Evolutionary conservation across 305 asterid species (phyloP), one percentile per base, ranked within the genome.

Genomic region (Petunia hybrid): DNA sequence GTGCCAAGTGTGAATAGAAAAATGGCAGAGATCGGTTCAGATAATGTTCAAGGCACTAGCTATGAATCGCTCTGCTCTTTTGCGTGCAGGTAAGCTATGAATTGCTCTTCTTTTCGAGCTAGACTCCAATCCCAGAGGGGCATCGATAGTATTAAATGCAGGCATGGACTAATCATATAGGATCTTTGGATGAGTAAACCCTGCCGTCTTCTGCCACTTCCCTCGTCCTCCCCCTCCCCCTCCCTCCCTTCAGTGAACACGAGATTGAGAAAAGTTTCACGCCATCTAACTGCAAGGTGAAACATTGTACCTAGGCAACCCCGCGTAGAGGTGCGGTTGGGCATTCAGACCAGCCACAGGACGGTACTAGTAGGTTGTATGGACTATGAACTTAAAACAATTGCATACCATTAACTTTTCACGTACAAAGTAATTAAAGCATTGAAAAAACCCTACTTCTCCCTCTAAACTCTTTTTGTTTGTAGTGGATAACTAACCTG

Each of bases 321-420:
- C 78, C 88, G 89, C 94, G 91, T 66, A 86, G 89, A 95, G 82
- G 62, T 97, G 98, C 85, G 93, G 85, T 73, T 95, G 97, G 13
- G 97, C 94, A 86, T 95, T 95, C 88, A 95, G 85, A 85, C 99
- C 99, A 89, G 99, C 94, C 80, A 91, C 97, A 82, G 93, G 90
- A 13, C 99, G 97, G 85, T 90, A 93, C 98, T n/a, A n/a, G n/a
- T 92, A n/a, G 99, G 98, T 43, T 95, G 95, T 55, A 92, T 88
- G 80, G 94, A 89, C 99, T 95, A 93, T n/a, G n/a, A n/a, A n/a
- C n/a, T n/a, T 95, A 93, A 82, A 87, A 43, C 79, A 79, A 77
- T 7, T n/a, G 38, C 4, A 51, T 6, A 51, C 39, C 8, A 40
- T n/a, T 8, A n/a, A 42, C 8, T 13, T n/a, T 22, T 31, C n/a